Conservation (phyloP, 2,329 filamentous ascomycete genomes). For the Fusarium hostae region DNA sequence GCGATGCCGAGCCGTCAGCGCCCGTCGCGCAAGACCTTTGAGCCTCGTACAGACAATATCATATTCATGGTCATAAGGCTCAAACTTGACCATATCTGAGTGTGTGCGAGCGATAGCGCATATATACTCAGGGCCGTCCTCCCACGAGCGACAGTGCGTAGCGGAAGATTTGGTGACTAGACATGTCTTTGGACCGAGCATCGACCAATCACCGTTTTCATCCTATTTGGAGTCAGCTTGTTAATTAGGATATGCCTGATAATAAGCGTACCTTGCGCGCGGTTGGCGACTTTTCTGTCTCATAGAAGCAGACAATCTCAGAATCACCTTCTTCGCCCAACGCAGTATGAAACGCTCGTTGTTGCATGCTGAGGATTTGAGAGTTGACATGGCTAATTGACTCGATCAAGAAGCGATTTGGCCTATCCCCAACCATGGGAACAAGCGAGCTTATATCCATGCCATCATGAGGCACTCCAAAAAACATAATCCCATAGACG, state of each 20-base stretch:
- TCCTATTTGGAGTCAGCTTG: neutral
- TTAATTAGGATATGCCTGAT: neutral
- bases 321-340: neutral
- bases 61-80: neutral
- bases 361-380: neutral
- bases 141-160: neutral
- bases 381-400: neutral
- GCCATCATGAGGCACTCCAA: neutral
- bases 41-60: neutral
- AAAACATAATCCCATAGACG: neutral
- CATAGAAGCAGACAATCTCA: neutral
- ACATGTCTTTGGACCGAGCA: neutral
- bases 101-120: neutral
- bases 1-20: no score
- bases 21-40: neutral
- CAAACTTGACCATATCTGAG: neutral
- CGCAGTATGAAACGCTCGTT: neutral
- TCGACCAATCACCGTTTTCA: neutral
- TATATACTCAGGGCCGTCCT: neutral
- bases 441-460: neutral
- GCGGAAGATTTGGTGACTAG: neutral
- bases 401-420: neutral
- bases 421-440: neutral
- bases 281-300: neutral
- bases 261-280: neutral